Base-by-base conservation (phyloP, 1,284 basidiomycete genomes). In the Apiotrichum porosum region DNA sequence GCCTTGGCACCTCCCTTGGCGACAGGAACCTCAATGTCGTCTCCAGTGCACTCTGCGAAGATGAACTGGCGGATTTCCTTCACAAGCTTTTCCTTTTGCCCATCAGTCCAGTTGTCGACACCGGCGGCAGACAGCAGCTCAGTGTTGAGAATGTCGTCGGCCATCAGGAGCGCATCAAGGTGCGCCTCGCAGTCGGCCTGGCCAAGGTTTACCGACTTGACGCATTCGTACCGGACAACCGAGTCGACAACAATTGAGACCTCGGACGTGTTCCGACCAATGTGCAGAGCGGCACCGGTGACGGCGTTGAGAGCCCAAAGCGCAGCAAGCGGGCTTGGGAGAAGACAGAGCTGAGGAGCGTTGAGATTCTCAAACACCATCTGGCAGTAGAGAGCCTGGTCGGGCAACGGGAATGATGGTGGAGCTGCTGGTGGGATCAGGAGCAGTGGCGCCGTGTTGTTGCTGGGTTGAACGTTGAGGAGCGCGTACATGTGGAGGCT, bases 321-420 rank as follows among this genome's bases (percentile, higher is more conserved):
- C 52, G 88, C 85, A 4, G 86, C 82, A 63, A 94, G 81, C 6
- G 93, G 85, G 2, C 88, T 83, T 54, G 94, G 87, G 35, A 94
- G 78, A 57, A 95, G 78, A 36, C 82, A 81, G 56, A 97, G 82
- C 23, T 83, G 86, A 4, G 94, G 87, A 36, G 86, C 83, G 67
- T 97, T 95, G 79, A 97, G 88, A n/a, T 84, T 81, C 68, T 97
- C 93, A 65, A 97, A 98, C 68, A 95, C 91, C 48, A 92, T 79
- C 65, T 88, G 89, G 57, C 85, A 86, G 63, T 94, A 88, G 65
- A 85, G 81, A 6, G 82, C 79, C 44, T 80, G 77, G 44, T 86
- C 80, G n/a, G 87, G 79, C 8, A 72, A 60, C 0, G 71, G 61
- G 5, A 72, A 51, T 1, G 60, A 52, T 4, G 65, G 52, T 4